Base-by-base conservation (phyloP, 192 early-diverging fungal genomes). In the Lobosporangium transversale region DNA sequence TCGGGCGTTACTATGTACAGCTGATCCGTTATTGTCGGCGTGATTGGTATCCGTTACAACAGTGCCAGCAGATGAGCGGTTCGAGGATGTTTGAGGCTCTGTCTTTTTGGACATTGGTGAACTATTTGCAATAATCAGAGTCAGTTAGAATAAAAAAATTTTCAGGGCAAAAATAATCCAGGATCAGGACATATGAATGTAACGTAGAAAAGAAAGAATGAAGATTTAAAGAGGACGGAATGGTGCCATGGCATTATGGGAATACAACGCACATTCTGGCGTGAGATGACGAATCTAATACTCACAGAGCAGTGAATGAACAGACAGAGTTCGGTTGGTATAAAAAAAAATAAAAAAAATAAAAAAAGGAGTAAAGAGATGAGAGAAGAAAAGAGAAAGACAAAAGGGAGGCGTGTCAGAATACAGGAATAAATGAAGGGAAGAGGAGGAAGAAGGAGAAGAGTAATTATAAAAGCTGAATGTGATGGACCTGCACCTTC, bases 61-160 rank as follows among this genome's bases (percentile, higher is more conserved):
- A 26, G 53, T 24, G 32, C 23, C 51, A n/a, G 53, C 50, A 37
- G 29, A 54, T 20, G 68, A 59, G 21, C 35, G 4, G 36, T 57
- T 48, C 42, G 69, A 65, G 51, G 70, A 47, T 26, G 50, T 23
- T 59, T 61, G n/a, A 21, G 43, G 51, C 50, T 66, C 62, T 18
- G 70, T 60, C 48, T 74, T 66, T 74, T 66, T 74, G 49, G 70
- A 75, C 70, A 75, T 75, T 26, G 23, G 61, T 21, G 45, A 43
- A 37, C 23, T 27, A 33, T 24, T 14, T 48, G 36, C 6, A 44
- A 21, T 11, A 49, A n/a, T 26, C 35, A 47, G 50, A 3, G 7
- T 40, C 14, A 40, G 37, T 40, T 14, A 10, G 7, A 14, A 10
- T 40, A 40, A 40, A 40, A 40, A 10, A 14, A 7, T 40, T 40